Evolutionary conservation across 148 eudicot genomes (phyloP), one percentile per base, ranked within the genome.

Genomic region (Chenopodium suecicum): DNA sequence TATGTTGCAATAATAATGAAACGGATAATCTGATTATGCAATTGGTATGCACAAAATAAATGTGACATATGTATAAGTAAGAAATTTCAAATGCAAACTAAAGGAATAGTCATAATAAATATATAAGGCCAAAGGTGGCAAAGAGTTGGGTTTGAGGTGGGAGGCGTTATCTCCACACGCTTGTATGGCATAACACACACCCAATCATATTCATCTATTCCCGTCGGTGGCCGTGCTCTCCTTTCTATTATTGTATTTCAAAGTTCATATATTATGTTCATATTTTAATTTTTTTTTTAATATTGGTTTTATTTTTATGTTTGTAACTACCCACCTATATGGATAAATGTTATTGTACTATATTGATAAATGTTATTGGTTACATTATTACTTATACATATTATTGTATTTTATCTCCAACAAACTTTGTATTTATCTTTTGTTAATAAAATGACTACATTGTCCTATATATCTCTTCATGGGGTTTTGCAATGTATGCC

Each of bases 261-360:
- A 13, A 12, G 54, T 9, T 11, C 3, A 50, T 12, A 50, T n/a
- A 62, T 22, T 32, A 72, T 25, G 27, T 72, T 7, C 2, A 3
- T 46, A 54, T 46, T 72, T 72, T 17, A 72, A 50, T 9, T 12
- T 10, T 50, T 9, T 31, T 31, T 31, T 31, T 7, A 12, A 10
- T 71, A 22, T 4, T 58, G 48, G 9, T 63, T 12, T 50, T 50
- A 13, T 50, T 50, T 50, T 56, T 54, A 75, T 29, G 78, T 29
- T 76, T 20, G 46, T 32, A 78, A 73, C 80, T 29, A 77, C 73
- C 80, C 48, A 66, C 73, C 80, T 44, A 78, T 54, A 70, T 41
- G 9, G 66, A 78, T n/a, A 31, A 29, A 31, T 1, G 32, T 19
- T 13, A 25, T 52, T n/a, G 50, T 65, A 78, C 48, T 76, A 58